phyloP scores from a whole-genome alignment of 2,329 filamentous ascomycete genomes.

The Fusarium sp. region DNA sequence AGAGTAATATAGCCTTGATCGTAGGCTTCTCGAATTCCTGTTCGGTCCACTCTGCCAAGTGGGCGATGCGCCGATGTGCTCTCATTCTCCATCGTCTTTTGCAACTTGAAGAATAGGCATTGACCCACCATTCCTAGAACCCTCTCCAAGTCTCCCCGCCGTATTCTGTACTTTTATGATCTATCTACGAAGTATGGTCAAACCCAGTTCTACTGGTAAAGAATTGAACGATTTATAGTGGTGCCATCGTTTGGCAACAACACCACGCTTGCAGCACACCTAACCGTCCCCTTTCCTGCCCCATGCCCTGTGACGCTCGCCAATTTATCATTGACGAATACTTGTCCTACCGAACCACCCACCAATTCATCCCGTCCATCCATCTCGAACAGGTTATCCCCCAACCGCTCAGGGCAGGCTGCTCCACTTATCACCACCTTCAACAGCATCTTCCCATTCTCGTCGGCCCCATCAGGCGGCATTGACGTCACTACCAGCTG shows the following conservation, averaged over 20 bases:
- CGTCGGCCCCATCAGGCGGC: constrained; percentile 37
- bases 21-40: constrained; percentile 2
- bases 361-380: constrained; percentile 17
- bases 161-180: no score
- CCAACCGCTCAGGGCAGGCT: constrained; percentile 2
- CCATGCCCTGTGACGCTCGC: constrained; percentile 23
- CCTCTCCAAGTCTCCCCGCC: constrained; percentile 10
- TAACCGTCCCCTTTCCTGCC: not conserved
- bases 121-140: constrained; percentile 26
- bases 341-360: constrained; percentile 11
- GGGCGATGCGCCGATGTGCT: not conserved
- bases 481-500: constrained; percentile 38
- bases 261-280: constrained; percentile 34
- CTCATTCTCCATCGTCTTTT: constrained; percentile 1
- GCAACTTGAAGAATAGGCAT: not conserved
- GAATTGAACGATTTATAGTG: constrained; percentile 15
- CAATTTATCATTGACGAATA: constrained; percentile 16
- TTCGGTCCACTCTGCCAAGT: constrained; percentile 11
- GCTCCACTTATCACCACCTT: constrained; percentile 21
- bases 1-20: constrained; percentile 15
- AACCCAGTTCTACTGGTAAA: not conserved
- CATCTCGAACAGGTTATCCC: constrained; percentile 13
- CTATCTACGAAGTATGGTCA: not conserved
- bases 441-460: constrained; percentile 19
- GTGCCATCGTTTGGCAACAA: constrained; percentile 33